Conservation (phyloP, 1,284 basidiomycete genomes). For the Malassezia caprae region DNA sequence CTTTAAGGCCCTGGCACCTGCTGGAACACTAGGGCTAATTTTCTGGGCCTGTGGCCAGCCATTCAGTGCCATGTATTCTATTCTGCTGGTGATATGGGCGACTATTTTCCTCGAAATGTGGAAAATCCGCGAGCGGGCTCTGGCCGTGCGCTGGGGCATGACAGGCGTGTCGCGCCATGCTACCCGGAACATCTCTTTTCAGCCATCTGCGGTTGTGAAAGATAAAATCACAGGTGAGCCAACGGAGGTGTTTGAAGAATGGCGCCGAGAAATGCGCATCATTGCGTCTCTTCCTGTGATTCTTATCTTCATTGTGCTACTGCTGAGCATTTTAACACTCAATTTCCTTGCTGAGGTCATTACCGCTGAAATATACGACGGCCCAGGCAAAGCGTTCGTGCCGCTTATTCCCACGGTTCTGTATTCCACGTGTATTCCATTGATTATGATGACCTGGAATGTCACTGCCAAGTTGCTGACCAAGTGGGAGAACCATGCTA, state of each 20-base stretch:
- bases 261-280: constrained; percentile 57
- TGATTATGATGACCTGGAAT: constrained; percentile 69
- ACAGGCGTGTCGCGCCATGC: constrained; percentile 28
- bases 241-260: constrained; percentile 46
- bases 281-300: constrained; percentile 70
- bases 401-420: constrained; percentile 72
- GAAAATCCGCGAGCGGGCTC: constrained; percentile 40
- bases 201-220: constrained; percentile 21
- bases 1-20: constrained; percentile 32
- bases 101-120: constrained; percentile 40
- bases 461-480: constrained; percentile 63
- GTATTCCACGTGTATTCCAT: constrained; percentile 72
- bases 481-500: constrained; percentile 63
- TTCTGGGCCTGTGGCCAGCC: constrained; percentile 32
- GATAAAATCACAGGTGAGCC: constrained; percentile 39
- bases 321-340: constrained; percentile 53
- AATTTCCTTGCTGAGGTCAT: constrained; percentile 49
- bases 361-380: constrained; percentile 55
- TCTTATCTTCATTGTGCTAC: constrained; percentile 60
- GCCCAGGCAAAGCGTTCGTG: constrained; percentile 64
- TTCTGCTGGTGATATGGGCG: constrained; percentile 35
- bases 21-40: constrained; percentile 26
- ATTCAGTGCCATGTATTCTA: constrained; percentile 33
- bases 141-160: constrained; percentile 45
- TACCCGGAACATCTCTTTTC: constrained; percentile 28